Base-by-base conservation (phyloP, 1,139 yeast genomes). In the Entelexis sorbosivorans region DNA sequence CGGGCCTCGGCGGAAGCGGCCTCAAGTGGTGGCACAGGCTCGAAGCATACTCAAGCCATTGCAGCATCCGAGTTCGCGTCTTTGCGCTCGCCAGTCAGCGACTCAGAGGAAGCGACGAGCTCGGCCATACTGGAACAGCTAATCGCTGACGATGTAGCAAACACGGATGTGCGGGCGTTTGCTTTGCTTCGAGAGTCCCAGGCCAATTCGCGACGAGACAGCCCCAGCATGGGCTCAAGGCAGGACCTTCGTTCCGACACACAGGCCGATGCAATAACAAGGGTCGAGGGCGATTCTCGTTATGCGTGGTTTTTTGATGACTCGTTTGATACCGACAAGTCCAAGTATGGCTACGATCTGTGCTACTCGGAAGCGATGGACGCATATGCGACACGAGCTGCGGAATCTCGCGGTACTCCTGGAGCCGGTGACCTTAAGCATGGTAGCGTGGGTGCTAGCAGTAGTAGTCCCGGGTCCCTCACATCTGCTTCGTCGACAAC, bases 301-400 rank as follows among this genome's bases (percentile, higher is more conserved):
- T 63, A 56, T 44, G 53, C 48, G 24, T 63, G 66, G 66, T 59
- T 63, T 52, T 63, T 63, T 47, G 64, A 63, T 45, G 63, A 62
- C 46, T 33, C 50, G 3, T 54, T 48, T 35, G 51, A 50, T 24
- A 55, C 60, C 17, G 49, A 52, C 17, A 57, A 45, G 43, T 59
- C 58, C 31, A 59, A 54, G 54, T 53, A 50, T 28, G 60, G 62
- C 39, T 62, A 60, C 40, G 64, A 63, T 48, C 49, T 56, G 24
- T 52, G 57, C 38, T 63, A 59, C 51, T 48, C 61, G 2, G 52
- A 50, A 19, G 4, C 48, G 2, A 39, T 39, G 13, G 45, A 44
- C 20, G 33, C 36, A 2, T 58, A 49, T 47, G 16, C 26, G 11
- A 33, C 32, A 26, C 50, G 60, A 20, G 35, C 52, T n/a, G 34